A percentile compares a stretch with the other conserved stretches of the same genome.
Conservation (phyloP, 768 basidiomycete species). For the Roridomyces roridus region DNA sequence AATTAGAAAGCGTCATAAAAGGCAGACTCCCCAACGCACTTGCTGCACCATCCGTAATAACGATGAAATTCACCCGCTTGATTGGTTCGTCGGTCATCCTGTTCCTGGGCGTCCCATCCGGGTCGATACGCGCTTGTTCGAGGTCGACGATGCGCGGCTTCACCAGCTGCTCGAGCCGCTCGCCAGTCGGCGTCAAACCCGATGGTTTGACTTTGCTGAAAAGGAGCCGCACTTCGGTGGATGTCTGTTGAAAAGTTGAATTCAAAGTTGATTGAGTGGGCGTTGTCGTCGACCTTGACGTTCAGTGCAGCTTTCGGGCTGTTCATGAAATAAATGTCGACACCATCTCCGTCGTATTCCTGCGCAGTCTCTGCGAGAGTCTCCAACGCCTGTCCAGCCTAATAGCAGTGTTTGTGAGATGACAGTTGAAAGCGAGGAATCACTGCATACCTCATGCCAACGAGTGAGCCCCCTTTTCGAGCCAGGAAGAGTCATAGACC, state of each 20-base stretch:
- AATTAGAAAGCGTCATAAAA: neutral
- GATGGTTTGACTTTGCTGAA: constrained; percentile 21
- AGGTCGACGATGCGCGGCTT: constrained; percentile 27
- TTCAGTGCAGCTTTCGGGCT: constrained; percentile 30
- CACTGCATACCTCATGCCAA: constrained; percentile 56
- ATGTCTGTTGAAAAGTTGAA: constrained; percentile 7
- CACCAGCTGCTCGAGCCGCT: constrained; percentile 19
- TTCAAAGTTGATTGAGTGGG: constrained; percentile 26
- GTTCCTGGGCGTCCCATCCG: too few species aligned
- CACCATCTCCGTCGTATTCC: constrained; percentile 55
- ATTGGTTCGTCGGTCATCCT: too few species aligned
- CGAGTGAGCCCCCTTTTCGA: constrained; percentile 32
- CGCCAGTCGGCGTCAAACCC: constrained; percentile 24
- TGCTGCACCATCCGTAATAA: constrained; percentile 62
- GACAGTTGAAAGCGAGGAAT: neutral
- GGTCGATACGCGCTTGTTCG: too few species aligned
- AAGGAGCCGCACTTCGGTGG: constrained; percentile 20
- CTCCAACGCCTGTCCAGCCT: constrained; percentile 50
- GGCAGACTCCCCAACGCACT: constrained; percentile 38
- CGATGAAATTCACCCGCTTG: constrained; percentile 59
- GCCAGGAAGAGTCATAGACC: constrained; percentile 49
- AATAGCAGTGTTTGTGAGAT: neutral
- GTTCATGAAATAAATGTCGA: constrained; percentile 66
- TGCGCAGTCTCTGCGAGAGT: constrained; percentile 49
- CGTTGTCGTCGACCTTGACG: constrained; percentile 36